phyloP scores from a whole-genome alignment of 2,329 filamentous ascomycete genomes.

The Verruconis gallopava region DNA sequence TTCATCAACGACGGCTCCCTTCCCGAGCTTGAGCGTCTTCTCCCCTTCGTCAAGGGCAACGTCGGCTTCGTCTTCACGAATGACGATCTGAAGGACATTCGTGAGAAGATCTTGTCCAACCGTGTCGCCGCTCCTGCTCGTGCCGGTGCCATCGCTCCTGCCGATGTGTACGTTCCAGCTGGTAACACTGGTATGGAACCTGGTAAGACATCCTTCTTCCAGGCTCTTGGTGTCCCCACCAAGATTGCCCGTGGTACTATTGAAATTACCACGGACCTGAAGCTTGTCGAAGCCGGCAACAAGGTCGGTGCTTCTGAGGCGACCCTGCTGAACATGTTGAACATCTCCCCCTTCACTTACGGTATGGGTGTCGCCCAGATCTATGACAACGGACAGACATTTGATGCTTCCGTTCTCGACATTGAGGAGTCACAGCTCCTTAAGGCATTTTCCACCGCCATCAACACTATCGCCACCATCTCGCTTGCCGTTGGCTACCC shows the following conservation, averaged over 20 bases:
- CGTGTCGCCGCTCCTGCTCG: constrained; percentile 94
- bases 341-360: constrained; percentile 99
- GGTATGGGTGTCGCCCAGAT: constrained; percentile 94
- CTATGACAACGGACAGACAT: constrained; percentile 94
- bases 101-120: constrained; percentile 92
- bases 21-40: constrained; percentile 96
- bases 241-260: constrained; percentile 99
- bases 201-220: constrained; percentile 99
- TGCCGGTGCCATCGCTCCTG: constrained; percentile 90
- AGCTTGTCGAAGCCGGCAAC: constrained; percentile 82
- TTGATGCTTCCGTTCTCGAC: constrained; percentile 75
- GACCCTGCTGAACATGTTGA: constrained; percentile 97
- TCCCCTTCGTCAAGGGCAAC: constrained; percentile 93
- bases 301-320: constrained; percentile 99
- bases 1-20: constrained; percentile 60
- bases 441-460: constrained; percentile 63
- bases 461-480: constrained; percentile 77
- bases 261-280: constrained; percentile 96
- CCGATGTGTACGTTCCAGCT: constrained; percentile 87
- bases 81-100: constrained; percentile 77
- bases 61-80: constrained; percentile 99
- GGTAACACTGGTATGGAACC: constrained; percentile 99
- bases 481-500: constrained; percentile 92
- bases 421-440: constrained; percentile 92
- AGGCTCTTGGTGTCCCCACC: constrained; percentile 99